A percentile compares a stretch with the other conserved stretches of the same genome.
These are phyloP conservation scores for Fusarium proliferatum DNA, from an alignment of 2,329 filamentous ascomycete species.

Conservation along the genomic window DNA sequence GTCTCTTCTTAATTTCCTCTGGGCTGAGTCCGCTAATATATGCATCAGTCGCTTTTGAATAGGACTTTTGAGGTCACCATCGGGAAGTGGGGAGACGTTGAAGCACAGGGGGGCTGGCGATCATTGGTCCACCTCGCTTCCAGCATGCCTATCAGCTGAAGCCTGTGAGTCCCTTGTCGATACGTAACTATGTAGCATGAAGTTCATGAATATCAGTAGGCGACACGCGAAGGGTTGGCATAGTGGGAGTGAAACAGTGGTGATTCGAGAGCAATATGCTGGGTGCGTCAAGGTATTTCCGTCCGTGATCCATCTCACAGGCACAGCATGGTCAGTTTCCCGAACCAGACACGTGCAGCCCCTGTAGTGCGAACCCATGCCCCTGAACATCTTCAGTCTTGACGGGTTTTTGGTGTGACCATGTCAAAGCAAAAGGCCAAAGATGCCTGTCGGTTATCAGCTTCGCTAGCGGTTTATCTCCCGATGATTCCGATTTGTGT, in stretches of 20 bases:
- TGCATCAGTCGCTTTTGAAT: conserved; percentile 7
- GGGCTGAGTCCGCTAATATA: conserved; percentile 8
- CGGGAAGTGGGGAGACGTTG: conserved; percentile 20
- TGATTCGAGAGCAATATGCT: conserved; percentile 23
- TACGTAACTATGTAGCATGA: neutral
- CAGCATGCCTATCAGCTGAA: conserved; percentile 4
- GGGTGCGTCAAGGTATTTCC: conserved; percentile 4
- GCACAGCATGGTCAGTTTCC: conserved; percentile 21
- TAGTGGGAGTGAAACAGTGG: conserved; percentile 12
- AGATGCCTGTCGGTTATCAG: neutral
- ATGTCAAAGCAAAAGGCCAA: neutral
- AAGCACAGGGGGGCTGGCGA: conserved; percentile 14
- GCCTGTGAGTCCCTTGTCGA: conserved; percentile 10
- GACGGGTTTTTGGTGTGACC: conserved; percentile 6
- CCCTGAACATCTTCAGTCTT: conserved; percentile 24
- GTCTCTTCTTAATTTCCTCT: conserved; percentile 17
- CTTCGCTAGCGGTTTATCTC: conserved; percentile 11
- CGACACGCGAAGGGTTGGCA: conserved; percentile 14
- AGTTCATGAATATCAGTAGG: neutral
- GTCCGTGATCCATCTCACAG: conserved; percentile 13
- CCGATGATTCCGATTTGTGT: neutral
- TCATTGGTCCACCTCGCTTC: conserved; percentile 21
- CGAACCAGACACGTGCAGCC: conserved; percentile 35
- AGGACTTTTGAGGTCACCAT: neutral
- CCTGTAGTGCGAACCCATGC: conserved; percentile 22